Base-by-base conservation (phyloP, 2,329 filamentous ascomycete genomes). In the Talaromyces verruculosus region DNA sequence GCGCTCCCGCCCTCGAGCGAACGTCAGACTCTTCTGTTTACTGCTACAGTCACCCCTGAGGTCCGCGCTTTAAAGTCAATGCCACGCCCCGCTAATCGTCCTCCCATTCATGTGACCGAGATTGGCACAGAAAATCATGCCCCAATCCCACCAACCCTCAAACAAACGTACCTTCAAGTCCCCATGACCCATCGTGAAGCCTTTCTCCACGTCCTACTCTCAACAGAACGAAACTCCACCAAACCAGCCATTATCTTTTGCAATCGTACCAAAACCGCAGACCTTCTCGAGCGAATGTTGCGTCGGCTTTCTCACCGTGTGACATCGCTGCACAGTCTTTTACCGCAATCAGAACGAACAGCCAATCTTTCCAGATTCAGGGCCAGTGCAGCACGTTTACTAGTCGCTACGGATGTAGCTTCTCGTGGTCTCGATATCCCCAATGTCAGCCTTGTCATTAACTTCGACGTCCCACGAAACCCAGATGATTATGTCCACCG, bases 401-500 rank as follows among this genome's bases (percentile, higher is more conserved):
- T 99, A 1, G 91, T 99, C 11, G 94, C 95, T 0, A 99, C 95
- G 0, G 95, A 99, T 76, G 93, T 99, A 15, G 95, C 95, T 0
- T 91, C 93, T 22, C 87, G 95, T 77, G 95, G 95, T 84, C 86
- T 99, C 3, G 95, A 99, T 80, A 97, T 99, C 68, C 94, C 94
- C 1, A 91, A 93, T 71, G 94, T 98, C 6, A 89, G 87, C 64
- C 80, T 98, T 17, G 95, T 99, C 2, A 82, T 99, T 74, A 98
- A 99, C 79, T 99, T 93, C 79, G 95, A 99, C 75, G 88, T 99
- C 0, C 95, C 95, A 0, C 88, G 94, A n/a, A 92, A 97, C 75
- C 92, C 94, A 2, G 93, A 97, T 76, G 94, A 97, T 79, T 99
- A 99, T 77, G 95, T 99, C 70, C 95, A 99, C 81, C 88, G 95